Evolutionary conservation across 2,329 filamentous ascomycete species (phyloP).

Genomic region (Tolypocladium amazonense): DNA sequence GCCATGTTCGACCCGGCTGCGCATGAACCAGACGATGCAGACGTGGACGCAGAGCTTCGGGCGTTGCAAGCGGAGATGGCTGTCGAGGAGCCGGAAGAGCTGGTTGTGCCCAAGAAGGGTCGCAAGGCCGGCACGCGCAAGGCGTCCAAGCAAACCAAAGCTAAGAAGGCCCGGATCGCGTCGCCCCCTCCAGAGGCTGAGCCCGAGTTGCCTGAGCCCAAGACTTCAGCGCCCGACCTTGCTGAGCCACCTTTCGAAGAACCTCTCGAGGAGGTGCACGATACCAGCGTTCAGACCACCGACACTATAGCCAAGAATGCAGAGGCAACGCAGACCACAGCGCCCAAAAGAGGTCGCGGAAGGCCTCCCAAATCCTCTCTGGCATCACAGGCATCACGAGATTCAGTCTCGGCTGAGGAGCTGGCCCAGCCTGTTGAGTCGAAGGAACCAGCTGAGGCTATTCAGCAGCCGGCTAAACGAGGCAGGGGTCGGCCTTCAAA

Average conservation of each 20-base stretch:
- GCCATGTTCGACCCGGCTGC: conserved; percentile 43
- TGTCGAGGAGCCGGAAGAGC: conserved; percentile 24
- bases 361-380: conserved; percentile 2
- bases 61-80: conserved; percentile 40
- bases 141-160: conserved; percentile 38
- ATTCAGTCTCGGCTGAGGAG: no score
- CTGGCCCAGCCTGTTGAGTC: conserved; percentile 7
- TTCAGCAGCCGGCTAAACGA: conserved; percentile 7
- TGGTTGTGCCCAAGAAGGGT: conserved; percentile 42
- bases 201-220: conserved; percentile 1
- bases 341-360: conserved; percentile 16
- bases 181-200: conserved; percentile 12
- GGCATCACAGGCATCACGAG: conserved; percentile 9
- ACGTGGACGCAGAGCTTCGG: conserved; percentile 39
- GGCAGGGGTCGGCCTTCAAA: conserved; percentile 12
- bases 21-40: conserved; percentile 32
- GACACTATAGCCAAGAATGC: conserved; percentile 30
- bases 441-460: not conserved
- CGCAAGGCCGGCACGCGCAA: conserved; percentile 42
- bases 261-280: conserved; percentile 11
- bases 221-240: conserved; percentile 4
- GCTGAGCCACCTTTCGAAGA: conserved; percentile 9
- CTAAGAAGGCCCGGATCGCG: conserved; percentile 30
- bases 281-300: conserved; percentile 29
- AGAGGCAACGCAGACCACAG: conserved; percentile 7